Conservation (phyloP, 2,329 filamentous ascomycete genomes). For the Ceratocystiopsis brevicomis region DNA sequence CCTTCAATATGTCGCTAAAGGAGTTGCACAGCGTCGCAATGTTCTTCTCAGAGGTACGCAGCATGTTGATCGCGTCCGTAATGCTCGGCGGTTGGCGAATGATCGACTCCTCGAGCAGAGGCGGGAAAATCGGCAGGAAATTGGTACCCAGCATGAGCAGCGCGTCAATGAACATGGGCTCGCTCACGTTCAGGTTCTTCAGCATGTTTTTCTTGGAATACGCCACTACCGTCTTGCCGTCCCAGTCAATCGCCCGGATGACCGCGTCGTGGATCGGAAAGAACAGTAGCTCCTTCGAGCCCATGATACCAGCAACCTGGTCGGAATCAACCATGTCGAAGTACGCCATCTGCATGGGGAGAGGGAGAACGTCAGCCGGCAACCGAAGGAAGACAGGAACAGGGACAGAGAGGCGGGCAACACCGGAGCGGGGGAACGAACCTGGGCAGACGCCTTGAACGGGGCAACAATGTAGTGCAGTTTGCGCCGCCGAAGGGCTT, state of each 20-base stretch:
- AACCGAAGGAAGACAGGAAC: no score
- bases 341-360: constrained; percentile 46
- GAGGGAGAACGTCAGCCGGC: neutral
- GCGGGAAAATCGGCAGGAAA: constrained; percentile 63
- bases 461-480: constrained; percentile 69
- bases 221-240: constrained; percentile 41
- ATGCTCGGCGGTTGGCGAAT: constrained; percentile 42
- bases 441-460: constrained; percentile 75
- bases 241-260: constrained; percentile 48
- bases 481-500: constrained; percentile 46
- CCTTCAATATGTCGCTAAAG: constrained; percentile 60
- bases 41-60: constrained; percentile 49
- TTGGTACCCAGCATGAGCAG: constrained; percentile 67
- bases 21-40: constrained; percentile 57
- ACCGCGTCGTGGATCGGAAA: constrained; percentile 69
- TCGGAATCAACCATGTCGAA: constrained; percentile 49
- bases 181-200: constrained; percentile 43
- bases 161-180: constrained; percentile 66
- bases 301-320: constrained; percentile 61
- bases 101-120: constrained; percentile 41
- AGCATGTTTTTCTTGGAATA: constrained; percentile 52
- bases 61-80: constrained; percentile 58
- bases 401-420: neutral
- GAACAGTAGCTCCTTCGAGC: constrained; percentile 65
- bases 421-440: constrained; percentile 19